Conservation (phyloP, 1,139 yeast genomes). For the Geotrichum citri-aurantii region DNA sequence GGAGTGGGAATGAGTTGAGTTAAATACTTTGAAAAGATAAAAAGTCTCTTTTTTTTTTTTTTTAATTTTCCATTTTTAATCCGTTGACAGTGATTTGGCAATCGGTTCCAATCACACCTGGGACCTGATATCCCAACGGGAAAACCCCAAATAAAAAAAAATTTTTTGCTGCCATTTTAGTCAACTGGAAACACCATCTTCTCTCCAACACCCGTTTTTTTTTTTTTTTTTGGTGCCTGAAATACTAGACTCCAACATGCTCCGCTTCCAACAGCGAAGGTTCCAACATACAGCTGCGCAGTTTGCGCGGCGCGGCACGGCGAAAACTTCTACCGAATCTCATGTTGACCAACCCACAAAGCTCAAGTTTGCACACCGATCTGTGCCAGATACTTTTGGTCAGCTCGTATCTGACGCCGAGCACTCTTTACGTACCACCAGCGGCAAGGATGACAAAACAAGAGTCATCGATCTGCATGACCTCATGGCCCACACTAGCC, state of each 20-base stretch:
- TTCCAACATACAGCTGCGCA: not conserved
- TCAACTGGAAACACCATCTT: not conserved
- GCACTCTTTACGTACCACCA: not conserved
- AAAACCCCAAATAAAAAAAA: not conserved
- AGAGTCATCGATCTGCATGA: slow-evolving; percentile 1
- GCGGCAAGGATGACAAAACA: not conserved
- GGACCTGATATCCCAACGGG: not conserved
- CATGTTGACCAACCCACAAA: slow-evolving; percentile 12
- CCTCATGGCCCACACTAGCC: not conserved
- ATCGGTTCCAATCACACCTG: not conserved
- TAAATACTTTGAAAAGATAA: too few species aligned
- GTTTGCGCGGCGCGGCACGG: not conserved
- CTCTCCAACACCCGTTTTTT: not conserved
- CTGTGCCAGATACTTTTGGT: slow-evolving; percentile 14
- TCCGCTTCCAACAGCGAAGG: not conserved
- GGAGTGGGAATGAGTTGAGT: not conserved
- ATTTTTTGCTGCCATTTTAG: not conserved
- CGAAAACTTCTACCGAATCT: not conserved
- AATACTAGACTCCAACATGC: not conserved
- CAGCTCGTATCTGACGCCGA: slow-evolving; percentile 14
- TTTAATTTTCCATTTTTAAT: not conserved
- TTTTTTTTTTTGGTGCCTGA: not conserved
- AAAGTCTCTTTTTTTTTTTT: too few species aligned
- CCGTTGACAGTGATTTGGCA: not conserved
- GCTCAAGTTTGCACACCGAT: slow-evolving; percentile 14